phyloP scores from a whole-genome alignment of 306 rosid genomes.

The Lathyrus oleraceus region DNA sequence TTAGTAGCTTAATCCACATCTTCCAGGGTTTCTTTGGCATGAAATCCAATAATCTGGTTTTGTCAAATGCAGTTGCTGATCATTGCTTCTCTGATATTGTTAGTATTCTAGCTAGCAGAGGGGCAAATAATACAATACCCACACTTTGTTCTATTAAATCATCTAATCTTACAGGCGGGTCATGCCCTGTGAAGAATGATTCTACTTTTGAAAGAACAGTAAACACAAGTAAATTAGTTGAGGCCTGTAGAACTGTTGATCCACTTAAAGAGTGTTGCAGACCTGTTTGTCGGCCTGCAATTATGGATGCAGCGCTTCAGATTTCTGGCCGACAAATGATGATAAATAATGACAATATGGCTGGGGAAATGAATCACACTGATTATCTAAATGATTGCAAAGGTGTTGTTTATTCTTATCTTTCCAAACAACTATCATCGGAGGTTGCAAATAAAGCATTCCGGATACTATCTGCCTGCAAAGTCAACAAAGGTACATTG shows the following conservation, averaged over 20 bases:
- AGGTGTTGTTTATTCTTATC: slow-evolving; percentile 89
- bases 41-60: slow-evolving; percentile 64
- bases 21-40: slow-evolving; percentile 77
- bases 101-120: slow-evolving; percentile 79
- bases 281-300: slow-evolving; percentile 88
- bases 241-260: slow-evolving; percentile 89
- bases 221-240: slow-evolving; percentile 77
- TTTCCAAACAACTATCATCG: slow-evolving; percentile 65
- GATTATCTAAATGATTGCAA: slow-evolving; percentile 85
- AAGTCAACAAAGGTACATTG: slow-evolving; percentile 85
- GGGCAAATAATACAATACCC: slow-evolving; percentile 74
- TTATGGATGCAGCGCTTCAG: slow-evolving; percentile 87
- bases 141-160: slow-evolving; percentile 76
- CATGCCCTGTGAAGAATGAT: slow-evolving; percentile 87
- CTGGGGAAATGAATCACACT: slow-evolving; percentile 53
- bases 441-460: slow-evolving; percentile 70
- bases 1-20: slow-evolving; percentile 81
- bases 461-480: slow-evolving; percentile 92
- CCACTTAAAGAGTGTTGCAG: slow-evolving; percentile 98
- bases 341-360: slow-evolving; percentile 51
- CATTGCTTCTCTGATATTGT: slow-evolving; percentile 82
- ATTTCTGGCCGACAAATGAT: slow-evolving; percentile 69
- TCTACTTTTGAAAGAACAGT: slow-evolving; percentile 70
- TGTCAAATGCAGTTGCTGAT: slow-evolving; percentile 61
- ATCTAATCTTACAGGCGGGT: slow-evolving; percentile 82